Evolutionary conservation across 495 filamentous ascomycete species (phyloP), one percentile per base, ranked within the genome.

Genomic region (Monascus purpureus): DNA sequence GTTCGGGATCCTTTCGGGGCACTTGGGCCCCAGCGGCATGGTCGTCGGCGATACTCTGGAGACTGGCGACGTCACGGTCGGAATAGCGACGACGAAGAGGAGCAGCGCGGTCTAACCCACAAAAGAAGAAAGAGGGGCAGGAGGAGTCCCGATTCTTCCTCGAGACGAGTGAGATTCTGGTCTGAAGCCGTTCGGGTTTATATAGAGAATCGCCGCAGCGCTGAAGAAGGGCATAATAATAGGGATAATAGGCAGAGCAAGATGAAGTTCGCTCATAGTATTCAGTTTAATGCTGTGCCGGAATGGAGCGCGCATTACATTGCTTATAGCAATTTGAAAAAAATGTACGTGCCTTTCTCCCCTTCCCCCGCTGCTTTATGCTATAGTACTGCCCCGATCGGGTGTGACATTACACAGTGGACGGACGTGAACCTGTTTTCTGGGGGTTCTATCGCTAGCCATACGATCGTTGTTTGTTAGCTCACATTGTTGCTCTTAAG

Each of bases 201-300:
- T 31, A 38, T 48, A 38, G 34, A 36, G 15, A 36, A 37, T 38
- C 37, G 45, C 33, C 45, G 27, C 18, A 40, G 33, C 3, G 41
- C 40, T 26, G 45, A 45, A 28, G 31, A 38, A 25, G 36, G 33
- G 13, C 16, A 29, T 17, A 32, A 52, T 27, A 19, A 11, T 25
- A 70, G 37, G 53, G 72, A 49, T 17, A 28, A 35, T 16, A 35
- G 31, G 11, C 70, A 61, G 32, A 73, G 76, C 77, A 84, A 86
- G 41, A 99, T 99, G 90, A 96, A 95, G 73, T 99, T 99, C 68
- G 95, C 90, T 30, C 90, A 96, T 52, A 96, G 92, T 59, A 76
- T 99, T 42, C 90, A 99, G 63, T 99, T 99, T 61, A 99, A 99
- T 59, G 85, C 90, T 35, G 92, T 99, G 35, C 90, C 92, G 13